Evolutionary conservation across 495 filamentous ascomycete species (phyloP), one percentile per base, ranked within the genome.

Genomic region (Polyplosphaeria fusca): DNA sequence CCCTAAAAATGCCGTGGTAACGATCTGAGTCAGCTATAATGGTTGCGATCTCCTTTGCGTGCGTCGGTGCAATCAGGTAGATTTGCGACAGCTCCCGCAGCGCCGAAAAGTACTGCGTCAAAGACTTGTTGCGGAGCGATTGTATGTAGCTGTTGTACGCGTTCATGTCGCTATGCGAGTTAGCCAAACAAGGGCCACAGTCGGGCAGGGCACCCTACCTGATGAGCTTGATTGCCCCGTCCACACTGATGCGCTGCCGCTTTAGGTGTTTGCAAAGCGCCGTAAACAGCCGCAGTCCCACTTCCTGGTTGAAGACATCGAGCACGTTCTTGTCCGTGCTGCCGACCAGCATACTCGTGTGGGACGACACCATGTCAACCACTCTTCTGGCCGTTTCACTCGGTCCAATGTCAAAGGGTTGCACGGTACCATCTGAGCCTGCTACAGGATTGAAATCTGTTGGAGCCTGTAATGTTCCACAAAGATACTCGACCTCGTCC

Each of bases 231-330:
- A 97, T 80, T 22, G 93, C 89, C 49, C 93, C 93, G 52, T 90
- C 87, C 14, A 89, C 86, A 64, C 84, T 89, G 71, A 99, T 83
- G 56, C 93, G 83, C 71, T 97, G 93, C 37, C 94, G 84, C 74
- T 97, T 97, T 49, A 99, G 80, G 72, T 99, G 94, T 70, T 99
- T 97, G 77, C 91, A 96, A 30, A 97, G 71, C 13, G 86, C 87
- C 0, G 85, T 82, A 71, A 97, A 97, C 16, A 97, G 79, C 16
- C 94, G 85, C 35, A 97, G 77, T 1, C 93, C 94, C 24, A 97
- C 92, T 74, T 99, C 93, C 73, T 95, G 91, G 70, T 95, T 96
- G 76, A 99, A 99, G 18, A 97, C 93, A 66, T 99, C 93, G 18
- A 99, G 83, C 76, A 95, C 91, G 66, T 86, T 91, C 73, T 97